Percentiles rank a stretch among this genome's conserved stretches.
phyloP scores from a whole-genome alignment of 768 basidiomycete species.

The Suillus cothurnatus region DNA sequence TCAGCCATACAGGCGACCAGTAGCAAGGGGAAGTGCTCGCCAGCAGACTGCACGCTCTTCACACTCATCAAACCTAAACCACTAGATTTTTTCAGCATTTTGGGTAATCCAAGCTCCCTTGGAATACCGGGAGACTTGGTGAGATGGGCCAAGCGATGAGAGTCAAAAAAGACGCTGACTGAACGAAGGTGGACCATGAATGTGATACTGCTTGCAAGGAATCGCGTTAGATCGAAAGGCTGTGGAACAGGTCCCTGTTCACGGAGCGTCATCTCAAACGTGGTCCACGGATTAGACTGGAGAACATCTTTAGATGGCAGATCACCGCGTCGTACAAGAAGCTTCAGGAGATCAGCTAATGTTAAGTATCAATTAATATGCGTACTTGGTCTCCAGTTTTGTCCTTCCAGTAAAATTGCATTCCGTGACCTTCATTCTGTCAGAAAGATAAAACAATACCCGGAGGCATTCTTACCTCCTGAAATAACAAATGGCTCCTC shows the following conservation, averaged over 20 bases:
- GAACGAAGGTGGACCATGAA: constrained; percentile 84
- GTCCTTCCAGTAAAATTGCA: constrained; percentile 97
- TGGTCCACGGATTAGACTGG: constrained; percentile 65
- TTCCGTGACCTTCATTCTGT: constrained; percentile 67
- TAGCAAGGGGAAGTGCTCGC: constrained; percentile 40
- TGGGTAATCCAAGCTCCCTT: constrained; percentile 53
- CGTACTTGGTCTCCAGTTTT: constrained; percentile 77
- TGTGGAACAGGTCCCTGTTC: constrained; percentile 79
- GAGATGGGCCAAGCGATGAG: constrained; percentile 66
- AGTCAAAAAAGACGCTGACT: constrained; percentile 83
- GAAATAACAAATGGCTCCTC: constrained; percentile 84
- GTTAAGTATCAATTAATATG: neutral
- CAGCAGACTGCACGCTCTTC: constrained; percentile 59
- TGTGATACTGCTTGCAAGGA: constrained; percentile 88
- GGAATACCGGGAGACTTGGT: constrained; percentile 62
- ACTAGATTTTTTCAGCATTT: constrained; percentile 57
- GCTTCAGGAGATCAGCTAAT: constrained; percentile 39
- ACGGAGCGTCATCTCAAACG: constrained; percentile 87
- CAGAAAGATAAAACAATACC: constrained; percentile 22
- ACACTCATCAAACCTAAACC: constrained; percentile 69
- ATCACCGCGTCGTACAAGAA: constrained; percentile 80
- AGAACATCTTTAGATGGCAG: constrained; percentile 44
- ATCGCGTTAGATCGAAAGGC: constrained; percentile 86
- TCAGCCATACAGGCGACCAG: constrained; percentile 9
- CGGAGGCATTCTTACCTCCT: constrained; percentile 49